phyloP scores from a whole-genome alignment of 768 basidiomycete genomes.

The Coprinellus micaceus region DNA sequence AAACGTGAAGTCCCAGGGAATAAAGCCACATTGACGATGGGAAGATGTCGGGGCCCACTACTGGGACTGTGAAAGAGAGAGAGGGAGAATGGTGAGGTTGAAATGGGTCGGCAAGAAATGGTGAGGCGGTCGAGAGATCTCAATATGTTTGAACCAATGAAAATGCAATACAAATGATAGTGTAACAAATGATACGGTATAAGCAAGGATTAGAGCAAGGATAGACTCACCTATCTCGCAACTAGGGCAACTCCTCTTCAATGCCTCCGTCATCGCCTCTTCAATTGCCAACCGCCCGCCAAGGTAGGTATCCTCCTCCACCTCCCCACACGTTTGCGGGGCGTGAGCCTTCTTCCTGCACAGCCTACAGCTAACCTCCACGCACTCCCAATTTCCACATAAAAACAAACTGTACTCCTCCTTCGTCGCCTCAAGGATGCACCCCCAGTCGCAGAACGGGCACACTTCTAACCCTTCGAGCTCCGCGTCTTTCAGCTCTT shows the following conservation, averaged over 20 bases:
- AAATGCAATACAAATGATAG: conserved; percentile 13
- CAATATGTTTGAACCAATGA: background rate
- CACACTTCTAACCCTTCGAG: conserved; percentile 84
- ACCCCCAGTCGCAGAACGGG: conserved; percentile 86
- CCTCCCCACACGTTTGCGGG: conserved; percentile 78
- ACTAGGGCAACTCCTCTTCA: conserved; percentile 86
- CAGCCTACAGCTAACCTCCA: conserved; percentile 68
- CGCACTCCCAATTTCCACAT: conserved; percentile 62
- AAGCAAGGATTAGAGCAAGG: background rate
- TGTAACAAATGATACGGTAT: background rate
- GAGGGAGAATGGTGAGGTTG: background rate
- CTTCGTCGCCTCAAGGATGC: conserved; percentile 58
- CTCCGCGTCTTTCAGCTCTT: conserved; percentile 75
- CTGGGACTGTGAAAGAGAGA: background rate
- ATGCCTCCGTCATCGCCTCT: conserved; percentile 88
- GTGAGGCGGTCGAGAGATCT: too few relatives aligned
- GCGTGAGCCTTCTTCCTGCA: conserved; percentile 85
- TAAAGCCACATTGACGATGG: too few relatives aligned
- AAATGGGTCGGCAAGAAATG: too few relatives aligned
- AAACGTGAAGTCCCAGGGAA: too few relatives aligned
- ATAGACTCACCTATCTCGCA: conserved; percentile 63
- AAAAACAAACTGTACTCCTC: conserved; percentile 61
- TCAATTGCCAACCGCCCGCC: conserved; percentile 78
- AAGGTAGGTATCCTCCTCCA: conserved; percentile 68
- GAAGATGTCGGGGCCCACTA: too few relatives aligned